Evolutionary conservation across 169 alveolate species (phyloP).

Genomic region (Plasmodium inui): DNA sequence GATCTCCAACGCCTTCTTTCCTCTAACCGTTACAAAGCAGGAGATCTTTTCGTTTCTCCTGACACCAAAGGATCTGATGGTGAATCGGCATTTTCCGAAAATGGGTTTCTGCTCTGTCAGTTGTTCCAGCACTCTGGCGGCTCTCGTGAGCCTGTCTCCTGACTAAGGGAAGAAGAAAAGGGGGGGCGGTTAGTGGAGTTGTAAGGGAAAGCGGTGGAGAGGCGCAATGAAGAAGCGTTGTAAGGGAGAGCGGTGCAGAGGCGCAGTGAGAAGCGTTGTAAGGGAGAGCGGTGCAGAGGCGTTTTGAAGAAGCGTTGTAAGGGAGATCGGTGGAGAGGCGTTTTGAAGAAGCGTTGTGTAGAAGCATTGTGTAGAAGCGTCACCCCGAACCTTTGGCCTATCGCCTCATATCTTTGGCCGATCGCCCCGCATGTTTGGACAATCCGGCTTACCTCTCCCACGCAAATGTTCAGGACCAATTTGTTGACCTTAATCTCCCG

Average conservation of each 20-base stretch:
- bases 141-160: constrained; percentile 99
- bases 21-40: constrained; percentile 98
- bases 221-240: too few relatives aligned
- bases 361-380: too few relatives aligned
- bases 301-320: too few relatives aligned
- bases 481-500: constrained; percentile 98
- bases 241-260: too few relatives aligned
- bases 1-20: constrained; percentile 98
- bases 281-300: too few relatives aligned
- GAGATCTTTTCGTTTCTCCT: constrained; percentile 99
- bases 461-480: constrained; percentile 98
- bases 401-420: too few relatives aligned
- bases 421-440: too few relatives aligned
- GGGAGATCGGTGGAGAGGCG: too few relatives aligned
- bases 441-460: constrained; percentile 97
- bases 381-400: too few relatives aligned
- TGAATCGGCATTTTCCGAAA: constrained; percentile 96
- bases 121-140: constrained; percentile 99
- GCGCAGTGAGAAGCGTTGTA: neutral
- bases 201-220: too few relatives aligned
- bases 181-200: neutral
- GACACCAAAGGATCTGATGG: constrained; percentile 98
- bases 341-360: too few relatives aligned
- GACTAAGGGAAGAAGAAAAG: constrained; percentile 80
- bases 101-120: constrained; percentile 99